Evolutionary conservation across 73 alveolate genomes (phyloP).

Genomic region (Symbiodinium natans): DNA sequence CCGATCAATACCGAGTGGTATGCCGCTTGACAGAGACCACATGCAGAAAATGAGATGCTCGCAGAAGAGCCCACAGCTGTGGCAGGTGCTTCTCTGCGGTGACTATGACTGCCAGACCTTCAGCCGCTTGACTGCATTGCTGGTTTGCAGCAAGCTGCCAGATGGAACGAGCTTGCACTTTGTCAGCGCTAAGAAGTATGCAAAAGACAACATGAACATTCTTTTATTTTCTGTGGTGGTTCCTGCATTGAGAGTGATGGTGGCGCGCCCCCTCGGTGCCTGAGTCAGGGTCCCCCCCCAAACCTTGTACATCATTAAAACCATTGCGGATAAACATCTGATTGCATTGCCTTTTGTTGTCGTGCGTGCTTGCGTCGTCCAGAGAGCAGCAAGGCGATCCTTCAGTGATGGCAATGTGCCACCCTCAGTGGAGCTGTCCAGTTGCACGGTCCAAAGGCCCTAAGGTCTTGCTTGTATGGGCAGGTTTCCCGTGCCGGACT

Average conservation of each 20-base stretch:
- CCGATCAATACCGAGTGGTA: constrained; percentile 91
- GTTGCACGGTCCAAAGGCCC: background rate
- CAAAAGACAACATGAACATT: no score
- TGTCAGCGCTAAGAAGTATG: no score
- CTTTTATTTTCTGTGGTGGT: no score
- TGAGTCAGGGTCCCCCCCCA: no score
- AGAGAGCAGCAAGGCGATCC: constrained; percentile 36
- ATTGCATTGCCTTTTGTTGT: no score
- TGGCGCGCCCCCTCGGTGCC: no score
- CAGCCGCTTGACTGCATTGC: background rate
- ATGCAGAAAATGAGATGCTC: background rate
- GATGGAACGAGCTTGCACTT: background rate
- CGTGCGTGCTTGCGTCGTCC: no score
- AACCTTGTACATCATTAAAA: no score
- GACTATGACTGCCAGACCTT: constrained; percentile 35
- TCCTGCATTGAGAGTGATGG: no score
- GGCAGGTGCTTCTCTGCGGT: constrained; percentile 42
- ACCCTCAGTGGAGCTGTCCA: background rate
- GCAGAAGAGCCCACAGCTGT: background rate
- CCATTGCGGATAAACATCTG: no score
- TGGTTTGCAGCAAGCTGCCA: background rate
- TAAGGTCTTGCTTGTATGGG: background rate
- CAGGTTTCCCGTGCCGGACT: constrained; percentile 85
- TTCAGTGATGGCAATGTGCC: constrained; percentile 27
- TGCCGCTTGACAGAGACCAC: background rate